Evolutionary conservation across 352 stramenopile genomes (phyloP).

Genomic region (Thalassiosira mediterranea): DNA sequence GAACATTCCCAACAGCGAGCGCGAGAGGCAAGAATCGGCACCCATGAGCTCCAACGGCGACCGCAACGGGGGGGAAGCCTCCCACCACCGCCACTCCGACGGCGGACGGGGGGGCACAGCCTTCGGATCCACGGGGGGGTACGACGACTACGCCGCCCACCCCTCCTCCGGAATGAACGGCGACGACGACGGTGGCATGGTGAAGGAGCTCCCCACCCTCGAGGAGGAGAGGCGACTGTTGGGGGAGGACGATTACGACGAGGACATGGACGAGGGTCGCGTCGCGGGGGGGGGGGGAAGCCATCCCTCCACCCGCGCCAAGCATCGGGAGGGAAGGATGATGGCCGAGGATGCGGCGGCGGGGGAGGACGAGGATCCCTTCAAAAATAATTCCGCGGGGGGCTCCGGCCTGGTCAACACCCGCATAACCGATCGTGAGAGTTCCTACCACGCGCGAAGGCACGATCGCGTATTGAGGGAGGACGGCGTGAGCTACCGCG

Average conservation of each 20-base stretch:
- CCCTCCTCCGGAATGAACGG: not conserved
- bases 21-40: too few relatives aligned
- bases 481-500: slow-evolving; percentile 73
- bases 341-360: slow-evolving; percentile 1
- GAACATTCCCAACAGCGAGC: too few relatives aligned
- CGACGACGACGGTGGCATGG: slow-evolving; percentile 40
- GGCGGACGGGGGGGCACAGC: slow-evolving; percentile 61
- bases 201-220: slow-evolving; percentile 63
- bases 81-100: slow-evolving; percentile 14
- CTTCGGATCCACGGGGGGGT: slow-evolving; percentile 62
- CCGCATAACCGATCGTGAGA: slow-evolving; percentile 92
- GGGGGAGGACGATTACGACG: slow-evolving; percentile 39
- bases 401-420: slow-evolving; percentile 93
- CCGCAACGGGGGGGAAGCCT: not conserved
- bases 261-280: slow-evolving; percentile 70
- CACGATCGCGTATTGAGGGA: slow-evolving; percentile 65
- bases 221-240: slow-evolving; percentile 65
- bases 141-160: slow-evolving; percentile 36
- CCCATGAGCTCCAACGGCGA: too few relatives aligned
- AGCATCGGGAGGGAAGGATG: too few relatives aligned
- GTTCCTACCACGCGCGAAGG: slow-evolving; percentile 85
- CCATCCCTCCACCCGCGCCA: too few relatives aligned
- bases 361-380: slow-evolving; percentile 88
- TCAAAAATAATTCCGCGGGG: slow-evolving; percentile 84
- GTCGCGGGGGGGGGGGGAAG: too few relatives aligned